These are phyloP conservation scores for Pythium myriotylum DNA, from an alignment of 352 stramenopile species.

Conservation along the genomic window DNA sequence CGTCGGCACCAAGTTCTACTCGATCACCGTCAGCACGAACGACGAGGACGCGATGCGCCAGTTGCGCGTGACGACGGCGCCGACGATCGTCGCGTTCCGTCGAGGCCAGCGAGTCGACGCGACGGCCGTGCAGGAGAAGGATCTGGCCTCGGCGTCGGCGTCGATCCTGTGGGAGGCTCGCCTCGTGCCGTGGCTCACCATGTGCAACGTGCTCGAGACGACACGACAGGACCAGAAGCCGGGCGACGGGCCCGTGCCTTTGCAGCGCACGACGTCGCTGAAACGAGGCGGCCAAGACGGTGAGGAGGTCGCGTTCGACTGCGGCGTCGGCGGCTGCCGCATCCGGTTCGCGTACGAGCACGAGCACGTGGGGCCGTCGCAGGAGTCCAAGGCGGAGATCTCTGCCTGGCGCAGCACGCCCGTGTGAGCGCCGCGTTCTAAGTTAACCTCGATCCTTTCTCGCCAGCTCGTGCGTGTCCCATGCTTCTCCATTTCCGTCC, in stretches of 20 bases:
- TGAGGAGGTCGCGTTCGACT: conserved; percentile 55
- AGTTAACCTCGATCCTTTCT: not conserved
- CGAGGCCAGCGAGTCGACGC: conserved; percentile 49
- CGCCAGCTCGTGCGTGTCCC: no score
- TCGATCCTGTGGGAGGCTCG: conserved; percentile 55
- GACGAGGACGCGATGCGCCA: conserved; percentile 40
- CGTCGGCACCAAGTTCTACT: conserved; percentile 66
- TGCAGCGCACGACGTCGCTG: conserved; percentile 6
- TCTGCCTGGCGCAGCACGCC: conserved; percentile 46
- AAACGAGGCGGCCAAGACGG: conserved; percentile 21
- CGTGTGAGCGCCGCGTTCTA: not conserved
- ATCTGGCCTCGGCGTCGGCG: conserved; percentile 28
- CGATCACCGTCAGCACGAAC: conserved; percentile 18
- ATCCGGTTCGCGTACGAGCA: conserved; percentile 71
- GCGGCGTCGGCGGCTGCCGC: conserved; percentile 57
- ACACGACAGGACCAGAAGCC: conserved; percentile 32
- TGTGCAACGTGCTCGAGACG: conserved; percentile 57
- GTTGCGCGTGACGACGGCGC: conserved; percentile 37
- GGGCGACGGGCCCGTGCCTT: not conserved
- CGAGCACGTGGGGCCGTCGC: conserved; percentile 66
- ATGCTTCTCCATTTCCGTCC: no score
- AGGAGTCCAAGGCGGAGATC: conserved; percentile 61
- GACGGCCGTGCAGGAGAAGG: conserved; percentile 43
- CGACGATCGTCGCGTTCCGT: conserved; percentile 53
- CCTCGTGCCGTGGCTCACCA: conserved; percentile 62